These are phyloP conservation scores for Saksenaea oblongispora DNA, from an alignment of 371 early-diverging fungal genomes.

Conservation along the genomic window DNA sequence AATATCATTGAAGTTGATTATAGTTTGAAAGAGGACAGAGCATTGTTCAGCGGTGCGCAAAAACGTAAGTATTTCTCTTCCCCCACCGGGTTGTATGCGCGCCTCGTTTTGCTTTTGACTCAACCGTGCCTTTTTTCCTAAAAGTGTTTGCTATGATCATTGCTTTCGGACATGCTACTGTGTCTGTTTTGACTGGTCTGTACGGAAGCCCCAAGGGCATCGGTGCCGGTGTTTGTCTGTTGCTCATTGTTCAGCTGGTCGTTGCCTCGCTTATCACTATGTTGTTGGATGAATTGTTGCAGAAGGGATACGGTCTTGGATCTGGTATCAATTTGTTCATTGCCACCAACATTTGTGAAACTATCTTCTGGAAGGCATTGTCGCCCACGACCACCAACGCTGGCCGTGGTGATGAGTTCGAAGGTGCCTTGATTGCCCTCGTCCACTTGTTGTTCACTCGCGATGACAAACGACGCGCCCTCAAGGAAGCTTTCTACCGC, in stretches of 20 bases:
- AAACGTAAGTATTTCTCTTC: constrained; percentile 72
- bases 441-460: constrained; percentile 96
- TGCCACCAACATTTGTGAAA: constrained; percentile 99
- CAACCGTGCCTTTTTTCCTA: neutral
- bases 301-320: constrained; percentile 99
- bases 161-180: constrained; percentile 97
- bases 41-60: constrained; percentile 97
- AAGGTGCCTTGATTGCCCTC: constrained; percentile 97
- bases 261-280: constrained; percentile 98
- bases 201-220: constrained; percentile 97
- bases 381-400: constrained; percentile 97
- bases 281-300: constrained; percentile 98
- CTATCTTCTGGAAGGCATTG: constrained; percentile 99
- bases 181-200: constrained; percentile 97
- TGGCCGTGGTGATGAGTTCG: constrained; percentile 97
- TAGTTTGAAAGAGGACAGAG: constrained; percentile 97
- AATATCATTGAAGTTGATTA: constrained; percentile 98
- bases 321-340: constrained; percentile 99
- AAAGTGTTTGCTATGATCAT: constrained; percentile 89
- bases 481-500: constrained; percentile 99
- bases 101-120: neutral
- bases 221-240: constrained; percentile 90
- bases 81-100: too few species aligned
- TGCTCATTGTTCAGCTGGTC: constrained; percentile 96
- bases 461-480: constrained; percentile 95